Evolutionary conservation across 2,329 filamentous ascomycete genomes (phyloP).

Genomic region (Capronia americana): DNA sequence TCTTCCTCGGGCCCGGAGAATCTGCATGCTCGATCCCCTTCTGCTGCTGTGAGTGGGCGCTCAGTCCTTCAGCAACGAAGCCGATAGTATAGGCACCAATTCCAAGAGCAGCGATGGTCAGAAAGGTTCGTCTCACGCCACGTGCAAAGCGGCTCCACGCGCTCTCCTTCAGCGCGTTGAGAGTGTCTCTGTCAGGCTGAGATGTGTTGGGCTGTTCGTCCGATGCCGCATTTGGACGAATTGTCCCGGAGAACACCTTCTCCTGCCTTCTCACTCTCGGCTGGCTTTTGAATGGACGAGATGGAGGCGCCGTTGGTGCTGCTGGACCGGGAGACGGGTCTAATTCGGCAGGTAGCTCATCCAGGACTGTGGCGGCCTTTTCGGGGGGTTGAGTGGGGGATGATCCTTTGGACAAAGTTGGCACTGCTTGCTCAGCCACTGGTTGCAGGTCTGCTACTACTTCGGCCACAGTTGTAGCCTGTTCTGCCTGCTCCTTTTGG

Average conservation of each 20-base stretch:
- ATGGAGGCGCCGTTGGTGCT: constrained; percentile 33
- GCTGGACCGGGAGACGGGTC: constrained; percentile 31
- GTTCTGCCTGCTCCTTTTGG: constrained; percentile 26
- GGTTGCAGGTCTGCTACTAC: neutral
- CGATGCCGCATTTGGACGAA: constrained; percentile 21
- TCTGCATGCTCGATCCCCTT: constrained; percentile 26
- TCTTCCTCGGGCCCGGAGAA: constrained; percentile 36
- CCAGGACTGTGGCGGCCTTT: constrained; percentile 34
- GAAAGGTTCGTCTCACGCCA: constrained; percentile 21
- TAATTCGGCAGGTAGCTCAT: constrained; percentile 33
- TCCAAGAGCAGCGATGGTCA: constrained; percentile 30
- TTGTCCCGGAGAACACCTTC: constrained; percentile 39
- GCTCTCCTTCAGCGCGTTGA: constrained; percentile 6
- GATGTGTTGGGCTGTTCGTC: neutral
- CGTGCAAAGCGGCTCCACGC: constrained; percentile 26
- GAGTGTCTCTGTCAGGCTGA: neutral
- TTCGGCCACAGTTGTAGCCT: neutral
- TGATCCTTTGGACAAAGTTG: neutral
- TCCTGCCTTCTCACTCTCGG: constrained; percentile 36
- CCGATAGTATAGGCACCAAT: constrained; percentile 36
- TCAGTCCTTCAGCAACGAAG: constrained; percentile 36
- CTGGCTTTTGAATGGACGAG: constrained; percentile 11
- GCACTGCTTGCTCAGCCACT: neutral
- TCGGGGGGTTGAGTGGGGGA: constrained; percentile 1
- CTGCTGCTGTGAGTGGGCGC: constrained; percentile 35